Conservation (phyloP, 2,329 filamentous ascomycete genomes). For the Sclerotiophoma versabilis region DNA sequence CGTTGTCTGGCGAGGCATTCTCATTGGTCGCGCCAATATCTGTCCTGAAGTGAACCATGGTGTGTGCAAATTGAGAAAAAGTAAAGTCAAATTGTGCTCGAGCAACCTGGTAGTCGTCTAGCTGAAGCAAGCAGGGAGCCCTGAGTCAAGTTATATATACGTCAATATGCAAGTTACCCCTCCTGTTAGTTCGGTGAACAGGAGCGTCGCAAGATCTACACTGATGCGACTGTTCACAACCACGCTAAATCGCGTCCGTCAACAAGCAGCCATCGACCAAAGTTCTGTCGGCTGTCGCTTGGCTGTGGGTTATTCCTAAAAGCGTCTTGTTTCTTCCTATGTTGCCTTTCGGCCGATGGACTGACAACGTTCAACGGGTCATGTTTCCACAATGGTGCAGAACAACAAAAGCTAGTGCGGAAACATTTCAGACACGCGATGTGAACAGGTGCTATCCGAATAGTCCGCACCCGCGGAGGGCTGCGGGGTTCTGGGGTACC, state of each 20-base stretch:
- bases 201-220: conserved; percentile 20
- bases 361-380: conserved; percentile 6
- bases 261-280: conserved; percentile 1
- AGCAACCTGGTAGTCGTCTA: not conserved
- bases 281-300: conserved; percentile 2
- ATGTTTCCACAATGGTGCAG: conserved; percentile 3
- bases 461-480: conserved; percentile 17
- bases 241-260: conserved; percentile 2
- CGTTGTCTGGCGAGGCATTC: conserved; percentile 27
- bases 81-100: not conserved
- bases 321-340: not conserved
- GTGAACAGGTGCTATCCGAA: conserved; percentile 23
- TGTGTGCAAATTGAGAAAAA: not conserved
- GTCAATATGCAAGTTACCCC: conserved; percentile 22
- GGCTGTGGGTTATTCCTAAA: not conserved
- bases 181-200: conserved; percentile 18
- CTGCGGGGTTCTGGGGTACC: conserved; percentile 32
- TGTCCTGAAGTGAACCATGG: conserved; percentile 43
- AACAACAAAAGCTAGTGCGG: conserved; percentile 9
- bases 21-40: conserved; percentile 41
- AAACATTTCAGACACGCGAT: conserved; percentile 10
- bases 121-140: not conserved
- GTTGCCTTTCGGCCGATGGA: conserved; percentile 23
- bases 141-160: conserved; percentile 25
- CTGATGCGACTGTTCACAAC: not conserved